phyloP scores from a whole-genome alignment of 2,329 filamentous ascomycete genomes.

The Colletotrichum shisoi region DNA sequence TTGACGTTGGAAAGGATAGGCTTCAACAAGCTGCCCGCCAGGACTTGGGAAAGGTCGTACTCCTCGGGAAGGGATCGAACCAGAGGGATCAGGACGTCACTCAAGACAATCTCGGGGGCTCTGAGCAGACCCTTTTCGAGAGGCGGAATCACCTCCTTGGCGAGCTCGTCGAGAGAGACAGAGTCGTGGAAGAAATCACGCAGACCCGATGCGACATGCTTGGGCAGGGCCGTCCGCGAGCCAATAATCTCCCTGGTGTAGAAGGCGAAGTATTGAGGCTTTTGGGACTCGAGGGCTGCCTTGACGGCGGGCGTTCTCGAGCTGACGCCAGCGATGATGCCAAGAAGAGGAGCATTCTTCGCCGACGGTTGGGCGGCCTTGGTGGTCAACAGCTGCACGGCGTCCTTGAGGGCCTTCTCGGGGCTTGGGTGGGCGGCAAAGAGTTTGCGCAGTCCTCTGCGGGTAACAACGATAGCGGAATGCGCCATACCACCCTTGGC shows the following conservation, averaged over 20 bases:
- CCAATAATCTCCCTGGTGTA: conserved; percentile 86
- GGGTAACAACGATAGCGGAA: conserved; percentile 78
- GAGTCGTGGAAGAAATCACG: conserved; percentile 84
- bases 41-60: conserved; percentile 79
- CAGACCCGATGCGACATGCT: conserved; percentile 76
- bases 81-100: conserved; percentile 78
- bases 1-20: conserved; percentile 89
- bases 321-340: conserved; percentile 86
- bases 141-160: conserved; percentile 77
- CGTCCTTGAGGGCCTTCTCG: conserved; percentile 67
- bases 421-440: conserved; percentile 67
- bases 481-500: conserved; percentile 71
- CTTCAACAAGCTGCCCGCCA: conserved; percentile 79
- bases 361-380: conserved; percentile 71
- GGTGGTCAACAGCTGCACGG: conserved; percentile 71
- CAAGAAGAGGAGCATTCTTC: conserved; percentile 79
- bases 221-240: conserved; percentile 74
- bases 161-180: conserved; percentile 75
- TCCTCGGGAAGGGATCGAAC: conserved; percentile 71
- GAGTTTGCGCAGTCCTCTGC: conserved; percentile 79
- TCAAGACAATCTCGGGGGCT: conserved; percentile 87
- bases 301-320: conserved; percentile 72
- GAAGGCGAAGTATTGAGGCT: conserved; percentile 79
- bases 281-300: conserved; percentile 68
- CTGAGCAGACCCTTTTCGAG: conserved; percentile 89